A percentile compares a stretch with the other conserved stretches of the same genome.
These are phyloP conservation scores for Chrysosphaeria jannelii DNA, from an alignment of 2,329 filamentous ascomycete genomes.

Conservation along the genomic window DNA sequence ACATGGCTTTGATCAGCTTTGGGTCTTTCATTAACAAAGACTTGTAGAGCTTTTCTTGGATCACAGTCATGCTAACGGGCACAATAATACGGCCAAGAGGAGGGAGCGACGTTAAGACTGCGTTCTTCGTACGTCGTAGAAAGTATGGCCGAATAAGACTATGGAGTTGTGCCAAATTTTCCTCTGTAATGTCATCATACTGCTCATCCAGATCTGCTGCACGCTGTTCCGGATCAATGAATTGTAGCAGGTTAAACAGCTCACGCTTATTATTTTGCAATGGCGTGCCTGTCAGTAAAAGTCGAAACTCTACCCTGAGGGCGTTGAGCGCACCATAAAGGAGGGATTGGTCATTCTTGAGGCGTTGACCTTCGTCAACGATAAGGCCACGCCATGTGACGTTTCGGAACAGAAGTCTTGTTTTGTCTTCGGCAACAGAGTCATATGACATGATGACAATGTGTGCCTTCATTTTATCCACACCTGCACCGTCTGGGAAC, in stretches of 20 bases:
- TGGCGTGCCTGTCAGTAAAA: slow-evolving; percentile 73
- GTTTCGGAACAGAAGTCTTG: slow-evolving; percentile 30
- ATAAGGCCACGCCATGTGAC: slow-evolving; percentile 70
- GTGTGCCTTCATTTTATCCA: slow-evolving; percentile 64
- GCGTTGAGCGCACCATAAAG: slow-evolving; percentile 46
- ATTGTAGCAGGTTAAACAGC: slow-evolving; percentile 88
- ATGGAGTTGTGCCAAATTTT: slow-evolving; percentile 58
- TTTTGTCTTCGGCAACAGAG: slow-evolving; percentile 44
- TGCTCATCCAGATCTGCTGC: slow-evolving; percentile 45
- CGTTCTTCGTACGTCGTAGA: slow-evolving; percentile 52
- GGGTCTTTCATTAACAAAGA: slow-evolving; percentile 81
- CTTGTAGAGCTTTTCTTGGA: slow-evolving; percentile 86
- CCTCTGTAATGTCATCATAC: slow-evolving; percentile 50
- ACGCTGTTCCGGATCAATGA: slow-evolving; percentile 43
- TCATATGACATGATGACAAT: slow-evolving; percentile 91
- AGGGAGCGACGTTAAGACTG: slow-evolving; percentile 73
- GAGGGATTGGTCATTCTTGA: slow-evolving; percentile 74
- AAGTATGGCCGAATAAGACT: slow-evolving; percentile 49
- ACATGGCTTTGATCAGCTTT: slow-evolving; percentile 63
- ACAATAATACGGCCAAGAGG: slow-evolving; percentile 87
- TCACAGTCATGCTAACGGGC: slow-evolving; percentile 74
- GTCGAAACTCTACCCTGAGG: slow-evolving; percentile 52
- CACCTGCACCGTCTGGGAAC: slow-evolving; percentile 32
- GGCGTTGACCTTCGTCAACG: slow-evolving; percentile 78
- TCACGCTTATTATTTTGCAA: slow-evolving; percentile 89